These are phyloP conservation scores for Apophysomyces sp. DNA, from an alignment of 371 early-diverging fungal species.

Conservation along the genomic window DNA sequence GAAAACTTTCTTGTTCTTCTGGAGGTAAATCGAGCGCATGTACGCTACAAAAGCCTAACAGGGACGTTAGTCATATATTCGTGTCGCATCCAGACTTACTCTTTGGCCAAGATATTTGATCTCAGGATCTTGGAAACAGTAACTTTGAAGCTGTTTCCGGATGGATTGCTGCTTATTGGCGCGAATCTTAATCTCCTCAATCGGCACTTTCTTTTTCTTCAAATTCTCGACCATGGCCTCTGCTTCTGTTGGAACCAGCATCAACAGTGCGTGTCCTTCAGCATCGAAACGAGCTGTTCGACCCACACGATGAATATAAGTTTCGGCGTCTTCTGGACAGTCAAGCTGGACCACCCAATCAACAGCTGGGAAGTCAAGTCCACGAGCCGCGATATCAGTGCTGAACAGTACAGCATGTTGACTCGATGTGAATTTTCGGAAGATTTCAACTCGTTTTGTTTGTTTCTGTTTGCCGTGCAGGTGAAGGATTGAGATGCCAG, in stretches of 20 bases:
- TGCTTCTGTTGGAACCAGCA: conserved; percentile 87
- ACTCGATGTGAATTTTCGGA: conserved; percentile 78
- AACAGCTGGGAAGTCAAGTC: conserved; percentile 98
- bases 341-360: conserved; percentile 99
- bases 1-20: conserved; percentile 87
- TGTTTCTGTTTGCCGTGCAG: conserved; percentile 97
- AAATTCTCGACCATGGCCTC: conserved; percentile 78
- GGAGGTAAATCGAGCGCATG: conserved; percentile 87
- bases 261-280: conserved; percentile 82
- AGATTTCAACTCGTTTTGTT: conserved; percentile 87
- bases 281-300: conserved; percentile 96
- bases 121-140: conserved; percentile 92
- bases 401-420: conserved; percentile 81
- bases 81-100: conserved; percentile 23
- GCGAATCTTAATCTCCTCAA: conserved; percentile 84
- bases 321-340: conserved; percentile 94
- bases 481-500: conserved; percentile 88
- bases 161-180: conserved; percentile 75
- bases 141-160: conserved; percentile 78
- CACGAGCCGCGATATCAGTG: conserved; percentile 98
- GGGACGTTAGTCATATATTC: neutral
- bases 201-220: conserved; percentile 75
- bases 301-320: conserved; percentile 98
- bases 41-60: conserved; percentile 88
- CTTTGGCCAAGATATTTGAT: conserved; percentile 95